These are phyloP conservation scores for Neotropicomus parvogracilis DNA, from an alignment of 1,284 basidiomycete genomes.

Conservation along the genomic window DNA sequence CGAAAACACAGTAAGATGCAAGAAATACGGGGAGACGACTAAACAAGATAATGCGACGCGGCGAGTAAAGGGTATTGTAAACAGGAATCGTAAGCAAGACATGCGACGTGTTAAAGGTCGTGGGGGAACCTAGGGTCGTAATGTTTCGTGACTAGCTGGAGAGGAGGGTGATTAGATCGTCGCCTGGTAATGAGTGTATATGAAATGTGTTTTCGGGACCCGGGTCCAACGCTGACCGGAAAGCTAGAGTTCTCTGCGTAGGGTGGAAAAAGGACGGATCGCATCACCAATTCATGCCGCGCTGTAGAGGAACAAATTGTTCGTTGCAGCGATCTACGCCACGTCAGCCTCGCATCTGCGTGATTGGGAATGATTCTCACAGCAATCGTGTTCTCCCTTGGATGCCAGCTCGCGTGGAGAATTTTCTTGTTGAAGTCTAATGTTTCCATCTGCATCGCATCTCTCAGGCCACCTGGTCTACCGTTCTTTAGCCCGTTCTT, in stretches of 20 bases:
- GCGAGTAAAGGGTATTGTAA: constrained; percentile 34
- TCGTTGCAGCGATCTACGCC: constrained; percentile 84
- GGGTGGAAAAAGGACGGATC: neutral
- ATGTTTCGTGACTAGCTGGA: constrained; percentile 22
- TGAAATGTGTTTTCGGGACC: constrained; percentile 16
- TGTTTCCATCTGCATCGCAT: constrained; percentile 85
- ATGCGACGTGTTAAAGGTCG: constrained; percentile 17
- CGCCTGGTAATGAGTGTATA: constrained; percentile 27
- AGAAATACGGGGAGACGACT: constrained; percentile 24
- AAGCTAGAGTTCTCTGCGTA: constrained; percentile 15
- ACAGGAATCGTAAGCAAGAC: constrained; percentile 32
- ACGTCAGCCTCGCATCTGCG: constrained; percentile 9
- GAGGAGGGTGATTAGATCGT: constrained; percentile 26
- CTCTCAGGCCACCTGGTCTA: constrained; percentile 66
- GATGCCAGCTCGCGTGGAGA: constrained; percentile 95
- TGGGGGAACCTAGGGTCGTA: constrained; percentile 18
- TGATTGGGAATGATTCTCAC: constrained; percentile 46
- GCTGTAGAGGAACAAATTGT: constrained; percentile 88
- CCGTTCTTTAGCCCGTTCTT: constrained; percentile 73
- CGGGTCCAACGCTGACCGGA: constrained; percentile 6
- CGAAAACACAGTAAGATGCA: constrained; percentile 26
- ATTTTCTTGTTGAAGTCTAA: constrained; percentile 99
- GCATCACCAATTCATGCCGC: constrained; percentile 54
- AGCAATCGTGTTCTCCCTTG: constrained; percentile 95
- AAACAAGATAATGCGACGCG: constrained; percentile 32